These are phyloP conservation scores for Sporisorium reilianum DNA, from an alignment of 1,284 basidiomycete genomes.

Conservation along the genomic window DNA sequence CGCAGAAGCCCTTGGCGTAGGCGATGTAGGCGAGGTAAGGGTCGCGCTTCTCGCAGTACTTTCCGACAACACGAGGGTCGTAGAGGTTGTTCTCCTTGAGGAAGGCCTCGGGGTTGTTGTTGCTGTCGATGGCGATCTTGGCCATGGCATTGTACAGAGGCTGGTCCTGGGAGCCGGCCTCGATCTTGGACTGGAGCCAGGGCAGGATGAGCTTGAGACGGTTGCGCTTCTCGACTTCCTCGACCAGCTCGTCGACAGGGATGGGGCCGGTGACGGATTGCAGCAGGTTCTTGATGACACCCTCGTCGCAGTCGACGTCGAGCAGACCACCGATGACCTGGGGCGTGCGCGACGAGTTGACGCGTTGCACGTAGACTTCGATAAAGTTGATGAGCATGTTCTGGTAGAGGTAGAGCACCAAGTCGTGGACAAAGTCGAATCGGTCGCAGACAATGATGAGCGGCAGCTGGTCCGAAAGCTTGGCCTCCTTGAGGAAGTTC, in stretches of 20 bases:
- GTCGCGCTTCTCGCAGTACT: constrained; percentile 99
- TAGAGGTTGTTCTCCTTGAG: constrained; percentile 99
- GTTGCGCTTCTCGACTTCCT: constrained; percentile 87
- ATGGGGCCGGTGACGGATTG: constrained; percentile 96
- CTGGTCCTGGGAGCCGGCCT: constrained; percentile 89
- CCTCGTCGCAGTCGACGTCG: constrained; percentile 96
- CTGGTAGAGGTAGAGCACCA: constrained; percentile 98
- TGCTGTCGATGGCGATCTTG: constrained; percentile 98
- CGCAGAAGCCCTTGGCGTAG: constrained; percentile 99
- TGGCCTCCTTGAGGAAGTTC: constrained; percentile 97
- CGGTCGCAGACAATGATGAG: constrained; percentile 99
- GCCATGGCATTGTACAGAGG: constrained; percentile 96
- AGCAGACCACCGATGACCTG: constrained; percentile 96
- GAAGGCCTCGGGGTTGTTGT: constrained; percentile 97
- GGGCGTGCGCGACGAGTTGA: constrained; percentile 97
- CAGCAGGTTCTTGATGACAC: constrained; percentile 92
- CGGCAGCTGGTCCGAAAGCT: constrained; percentile 94
- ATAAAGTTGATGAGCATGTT: constrained; percentile 97
- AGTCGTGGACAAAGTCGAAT: constrained; percentile 99
- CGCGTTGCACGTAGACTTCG: constrained; percentile 98
- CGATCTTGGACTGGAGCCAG: constrained; percentile 93
- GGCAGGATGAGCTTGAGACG: constrained; percentile 95
- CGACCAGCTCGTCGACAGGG: constrained; percentile 82
- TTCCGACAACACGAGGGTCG: constrained; percentile 94
- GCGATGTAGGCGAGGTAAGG: constrained; percentile 99